phyloP scores from a whole-genome alignment of 202 grass and related monocot species.

The Zoysia matrella region DNA sequence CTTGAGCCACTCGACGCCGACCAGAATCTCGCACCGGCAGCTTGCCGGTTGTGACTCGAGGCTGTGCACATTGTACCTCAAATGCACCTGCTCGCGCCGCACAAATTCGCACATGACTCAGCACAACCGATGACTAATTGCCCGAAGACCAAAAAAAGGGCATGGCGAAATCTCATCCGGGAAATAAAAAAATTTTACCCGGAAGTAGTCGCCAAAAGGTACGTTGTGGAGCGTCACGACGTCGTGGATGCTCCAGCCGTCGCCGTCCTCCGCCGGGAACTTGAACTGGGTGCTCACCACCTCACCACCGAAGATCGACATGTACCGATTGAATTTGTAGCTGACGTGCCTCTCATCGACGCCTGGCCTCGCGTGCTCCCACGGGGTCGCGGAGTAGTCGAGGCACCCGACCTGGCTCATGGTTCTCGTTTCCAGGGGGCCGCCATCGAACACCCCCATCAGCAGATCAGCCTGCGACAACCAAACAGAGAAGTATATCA shows the following conservation, averaged over 20 bases:
- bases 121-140: not conserved
- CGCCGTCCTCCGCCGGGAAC: constrained; percentile 44
- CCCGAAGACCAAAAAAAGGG: not conserved
- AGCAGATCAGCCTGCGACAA: constrained; percentile 56
- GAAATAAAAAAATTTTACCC: constrained; percentile 20
- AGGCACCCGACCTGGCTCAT: constrained; percentile 78
- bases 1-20: constrained; percentile 78
- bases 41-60: not conserved
- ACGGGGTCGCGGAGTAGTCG: constrained; percentile 60
- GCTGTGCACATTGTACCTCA: constrained; percentile 58
- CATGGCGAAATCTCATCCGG: too few relatives aligned
- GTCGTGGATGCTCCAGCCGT: constrained; percentile 73
- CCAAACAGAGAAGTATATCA: not conserved
- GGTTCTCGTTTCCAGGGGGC: constrained; percentile 55
- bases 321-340: constrained; percentile 85
- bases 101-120: not conserved
- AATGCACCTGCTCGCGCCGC: constrained; percentile 52
- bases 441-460: constrained; percentile 76
- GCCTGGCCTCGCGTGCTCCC: constrained; percentile 53
- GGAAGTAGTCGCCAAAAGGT: constrained; percentile 78
- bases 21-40: constrained; percentile 65
- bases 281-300: constrained; percentile 75
- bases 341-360: constrained; percentile 62
- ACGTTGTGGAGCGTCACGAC: constrained; percentile 71
- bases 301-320: constrained; percentile 83